A percentile compares a stretch with the other conserved stretches of the same genome.
phyloP scores from a whole-genome alignment of 306 rosid genomes.

The Carpinus fangiana region DNA sequence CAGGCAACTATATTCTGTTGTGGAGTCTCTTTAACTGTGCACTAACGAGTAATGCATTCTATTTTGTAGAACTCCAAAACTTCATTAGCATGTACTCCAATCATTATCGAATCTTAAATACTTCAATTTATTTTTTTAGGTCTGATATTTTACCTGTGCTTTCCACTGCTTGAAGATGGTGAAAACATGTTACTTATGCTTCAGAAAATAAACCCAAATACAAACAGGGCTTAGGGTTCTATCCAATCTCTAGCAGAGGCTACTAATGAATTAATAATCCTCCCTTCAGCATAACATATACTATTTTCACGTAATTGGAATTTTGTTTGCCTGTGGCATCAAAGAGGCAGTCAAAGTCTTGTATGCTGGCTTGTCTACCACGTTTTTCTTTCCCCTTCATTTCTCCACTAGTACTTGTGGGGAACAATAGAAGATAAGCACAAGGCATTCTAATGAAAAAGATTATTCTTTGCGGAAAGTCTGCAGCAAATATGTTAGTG shows the following conservation, averaged over 20 bases:
- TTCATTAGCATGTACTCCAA: too few species aligned
- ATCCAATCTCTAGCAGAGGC: background rate
- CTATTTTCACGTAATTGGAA: background rate
- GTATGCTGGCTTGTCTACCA: conserved; percentile 4
- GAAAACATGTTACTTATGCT: too few species aligned
- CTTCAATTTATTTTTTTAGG: too few species aligned
- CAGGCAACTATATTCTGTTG: too few species aligned
- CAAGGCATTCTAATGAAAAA: conserved; percentile 27
- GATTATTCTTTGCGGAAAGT: conserved; percentile 24
- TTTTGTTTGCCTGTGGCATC: background rate
- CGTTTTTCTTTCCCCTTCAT: conserved; percentile 8
- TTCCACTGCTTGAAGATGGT: too few species aligned
- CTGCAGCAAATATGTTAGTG: conserved; percentile 35
- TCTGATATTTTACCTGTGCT: too few species aligned
- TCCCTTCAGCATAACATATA: background rate
- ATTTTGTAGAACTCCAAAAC: too few species aligned
- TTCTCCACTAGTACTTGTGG: conserved; percentile 22
- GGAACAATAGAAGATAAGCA: conserved; percentile 24
- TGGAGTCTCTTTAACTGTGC: too few species aligned
- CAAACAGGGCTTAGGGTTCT: too few species aligned
- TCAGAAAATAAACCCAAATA: too few species aligned
- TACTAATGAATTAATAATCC: background rate
- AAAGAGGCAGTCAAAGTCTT: conserved; percentile 18
- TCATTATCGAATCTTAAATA: too few species aligned
- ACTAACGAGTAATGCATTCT: too few species aligned